Conservation (phyloP, 1,139 yeast genomes). For the Hyphopichia pseudoburtonii region DNA sequence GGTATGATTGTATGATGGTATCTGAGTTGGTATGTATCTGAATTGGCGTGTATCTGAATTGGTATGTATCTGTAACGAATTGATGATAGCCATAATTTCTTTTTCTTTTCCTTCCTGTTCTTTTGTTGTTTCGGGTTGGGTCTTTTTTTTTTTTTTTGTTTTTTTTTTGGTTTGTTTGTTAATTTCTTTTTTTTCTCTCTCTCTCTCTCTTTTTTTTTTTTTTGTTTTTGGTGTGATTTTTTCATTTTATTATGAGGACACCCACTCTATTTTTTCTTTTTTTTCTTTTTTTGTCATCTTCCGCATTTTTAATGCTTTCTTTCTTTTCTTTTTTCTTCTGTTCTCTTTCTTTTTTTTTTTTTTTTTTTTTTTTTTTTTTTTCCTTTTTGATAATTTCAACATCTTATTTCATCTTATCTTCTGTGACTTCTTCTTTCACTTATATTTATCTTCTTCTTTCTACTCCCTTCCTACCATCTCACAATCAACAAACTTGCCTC, state of each 20-base stretch:
- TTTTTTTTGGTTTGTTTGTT: background rate
- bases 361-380: constrained; percentile 6
- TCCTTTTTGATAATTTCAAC: constrained; percentile 2
- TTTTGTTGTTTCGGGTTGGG: too few relatives aligned
- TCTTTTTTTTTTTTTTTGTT: background rate
- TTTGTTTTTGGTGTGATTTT: background rate
- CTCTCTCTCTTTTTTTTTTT: background rate
- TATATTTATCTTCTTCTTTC: too few relatives aligned
- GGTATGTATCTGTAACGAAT: too few relatives aligned
- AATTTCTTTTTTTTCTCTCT: background rate
- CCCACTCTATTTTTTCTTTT: background rate
- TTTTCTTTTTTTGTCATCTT: background rate
- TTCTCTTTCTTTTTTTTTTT: background rate
- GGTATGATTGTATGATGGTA: too few relatives aligned
- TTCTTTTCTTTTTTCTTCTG: background rate
- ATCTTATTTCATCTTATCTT: background rate
- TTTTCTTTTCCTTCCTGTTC: background rate
- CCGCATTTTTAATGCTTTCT: background rate
- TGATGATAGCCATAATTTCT: too few relatives aligned
- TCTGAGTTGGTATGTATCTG: too few relatives aligned
- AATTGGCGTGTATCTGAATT: too few relatives aligned
- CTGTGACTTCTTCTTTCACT: too few relatives aligned
- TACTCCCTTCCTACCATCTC: too few relatives aligned
- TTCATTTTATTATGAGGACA: background rate
- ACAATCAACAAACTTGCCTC: too few relatives aligned